Base-by-base conservation (phyloP, 169 alveolate genomes). In the Babesia ovata region DNA sequence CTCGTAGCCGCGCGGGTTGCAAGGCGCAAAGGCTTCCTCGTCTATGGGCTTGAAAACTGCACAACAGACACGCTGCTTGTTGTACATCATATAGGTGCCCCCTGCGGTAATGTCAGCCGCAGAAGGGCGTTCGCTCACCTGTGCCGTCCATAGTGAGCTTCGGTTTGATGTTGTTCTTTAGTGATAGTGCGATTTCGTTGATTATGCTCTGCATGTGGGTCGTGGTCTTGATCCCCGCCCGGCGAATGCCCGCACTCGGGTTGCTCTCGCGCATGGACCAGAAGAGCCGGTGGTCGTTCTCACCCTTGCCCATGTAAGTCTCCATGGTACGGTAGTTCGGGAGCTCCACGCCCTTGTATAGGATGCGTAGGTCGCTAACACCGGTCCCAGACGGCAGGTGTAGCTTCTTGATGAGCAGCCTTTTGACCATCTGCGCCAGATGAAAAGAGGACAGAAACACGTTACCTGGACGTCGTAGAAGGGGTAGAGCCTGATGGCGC, bases 21-120 rank as follows among this genome's bases (percentile, higher is more conserved):
- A 95, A 16, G 99, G 99, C 17, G 99, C 97, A 83, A 95, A 97
- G 29, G 99, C 98, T 85, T 98, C 99, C 82, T 98, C 99, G 91
- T 98, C 99, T 59, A 93, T 63, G 16, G 99, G 99, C 74, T 98
- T 98, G 86, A 98, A 98, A 69, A 98, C 94, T 4, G 98, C 99
- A 45, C 95, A 90, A 4, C 91, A 93, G 59, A 91, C 93, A 70
- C 96, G 95, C 53, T 88, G 85, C 52, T 90, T 90, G 82, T 95
- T 92, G 83, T 93, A 93, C 90, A 98, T 79, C 56, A 94, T 84
- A 81, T 98, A 98, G 19, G 99, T 95, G 17, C 99, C 99, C 22
- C 98, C 96, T 79, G 70, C 19, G 53, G 11, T 7, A 13, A 16
- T 2, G 2, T 17, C 22, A 16, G 72, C 19, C 16, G 36, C 39